Evolutionary conservation across 352 stramenopile species (phyloP).

Genomic region (Pythium periplocum): DNA sequence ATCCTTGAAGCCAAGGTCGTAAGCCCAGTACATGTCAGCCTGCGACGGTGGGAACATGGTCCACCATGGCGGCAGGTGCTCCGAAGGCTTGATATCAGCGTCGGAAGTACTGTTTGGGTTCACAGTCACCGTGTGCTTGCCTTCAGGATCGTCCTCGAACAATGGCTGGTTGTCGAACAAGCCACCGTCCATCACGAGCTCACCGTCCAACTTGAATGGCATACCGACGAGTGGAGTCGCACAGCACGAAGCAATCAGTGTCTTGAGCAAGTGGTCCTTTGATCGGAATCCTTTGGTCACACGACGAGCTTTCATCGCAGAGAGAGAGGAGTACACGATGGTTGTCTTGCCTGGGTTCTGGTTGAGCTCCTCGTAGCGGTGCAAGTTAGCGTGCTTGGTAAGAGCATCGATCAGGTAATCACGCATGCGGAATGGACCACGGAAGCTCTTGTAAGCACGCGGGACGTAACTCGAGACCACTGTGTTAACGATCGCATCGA

Average conservation of each 20-base stretch:
- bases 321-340: constrained; percentile 28
- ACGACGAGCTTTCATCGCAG: constrained; percentile 11
- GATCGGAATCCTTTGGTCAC: constrained; percentile 23
- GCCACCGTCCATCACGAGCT: constrained; percentile 31
- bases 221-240: constrained; percentile 10
- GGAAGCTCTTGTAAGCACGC: constrained; percentile 14
- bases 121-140: constrained; percentile 18
- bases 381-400: constrained; percentile 9
- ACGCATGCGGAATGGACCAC: constrained; percentile 27
- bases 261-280: constrained; percentile 14
- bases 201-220: constrained; percentile 24
- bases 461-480: constrained; percentile 35
- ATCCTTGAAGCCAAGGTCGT: constrained; percentile 20
- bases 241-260: constrained; percentile 30
- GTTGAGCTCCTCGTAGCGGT: constrained; percentile 15
- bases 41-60: constrained; percentile 23
- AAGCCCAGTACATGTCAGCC: constrained; percentile 25
- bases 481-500: constrained; percentile 24
- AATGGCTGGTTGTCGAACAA: constrained; percentile 24
- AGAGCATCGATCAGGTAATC: constrained; percentile 19
- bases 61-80: constrained; percentile 33
- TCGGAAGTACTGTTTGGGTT: constrained; percentile 24
- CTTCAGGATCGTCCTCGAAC: constrained; percentile 7
- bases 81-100: constrained; percentile 32
- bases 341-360: constrained; percentile 6